These are phyloP conservation scores for Aspergillus neoniger DNA, from an alignment of 2,329 filamentous ascomycete genomes.

Conservation along the genomic window DNA sequence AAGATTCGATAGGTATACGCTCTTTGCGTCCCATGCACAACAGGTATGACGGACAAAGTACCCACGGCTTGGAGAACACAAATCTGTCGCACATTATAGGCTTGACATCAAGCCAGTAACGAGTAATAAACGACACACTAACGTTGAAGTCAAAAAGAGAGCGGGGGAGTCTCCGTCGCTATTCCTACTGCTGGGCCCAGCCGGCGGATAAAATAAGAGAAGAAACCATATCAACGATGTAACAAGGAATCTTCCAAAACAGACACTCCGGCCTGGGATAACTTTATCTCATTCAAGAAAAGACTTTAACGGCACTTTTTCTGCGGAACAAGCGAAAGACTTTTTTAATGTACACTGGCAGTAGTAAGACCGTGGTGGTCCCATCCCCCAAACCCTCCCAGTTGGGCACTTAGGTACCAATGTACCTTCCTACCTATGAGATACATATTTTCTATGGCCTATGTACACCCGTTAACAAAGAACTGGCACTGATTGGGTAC, in stretches of 20 bases:
- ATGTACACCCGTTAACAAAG: background rate
- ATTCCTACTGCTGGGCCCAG: too few relatives aligned
- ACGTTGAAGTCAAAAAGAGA: background rate
- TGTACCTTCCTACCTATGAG: background rate
- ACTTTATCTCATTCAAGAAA: background rate
- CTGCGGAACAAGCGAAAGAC: background rate
- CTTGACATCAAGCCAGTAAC: background rate
- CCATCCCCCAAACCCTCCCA: background rate
- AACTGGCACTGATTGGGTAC: constrained; percentile 2
- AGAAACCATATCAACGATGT: background rate
- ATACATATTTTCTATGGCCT: background rate
- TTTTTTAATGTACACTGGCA: background rate
- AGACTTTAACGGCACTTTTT: background rate
- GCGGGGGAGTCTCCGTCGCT: background rate
- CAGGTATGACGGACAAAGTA: background rate
- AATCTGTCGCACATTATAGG: background rate
- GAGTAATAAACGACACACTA: background rate
- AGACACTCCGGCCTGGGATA: background rate
- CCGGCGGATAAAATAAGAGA: background rate
- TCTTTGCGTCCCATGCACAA: background rate
- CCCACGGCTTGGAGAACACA: background rate
- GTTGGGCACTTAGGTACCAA: background rate
- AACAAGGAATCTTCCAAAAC: background rate
- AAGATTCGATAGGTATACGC: background rate
- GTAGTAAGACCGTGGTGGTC: background rate